Evolutionary conservation across 73 alveolate genomes (phyloP), one percentile per base, ranked within the genome.

Genomic region (Blepharisma japonicum): DNA sequence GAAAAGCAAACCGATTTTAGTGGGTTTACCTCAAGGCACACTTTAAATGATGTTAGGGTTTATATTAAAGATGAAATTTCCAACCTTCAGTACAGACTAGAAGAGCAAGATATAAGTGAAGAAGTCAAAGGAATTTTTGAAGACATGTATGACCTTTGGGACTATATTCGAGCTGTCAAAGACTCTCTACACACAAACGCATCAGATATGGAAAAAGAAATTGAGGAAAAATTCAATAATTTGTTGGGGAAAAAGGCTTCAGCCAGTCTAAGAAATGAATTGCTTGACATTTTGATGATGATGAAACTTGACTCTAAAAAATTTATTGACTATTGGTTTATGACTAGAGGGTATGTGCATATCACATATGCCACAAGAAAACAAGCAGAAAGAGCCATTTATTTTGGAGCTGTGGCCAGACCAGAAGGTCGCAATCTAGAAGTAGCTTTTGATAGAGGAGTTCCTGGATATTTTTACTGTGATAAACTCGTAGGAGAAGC

Each of bases 381-480:
- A 5, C 74, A 61, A 61, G 74, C 74, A 20, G 74, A 61, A 61
- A 61, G 74, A 25, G 74, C 74, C 5, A 61, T 61, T 9, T n/a
- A 11, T 25, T 61, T 14, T 9, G 14, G 47, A 61, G 39, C 11
- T 8, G 74, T 25, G 11, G 47, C 5, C 0, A 14, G 18, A 14
- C 46, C 14, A 20, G 47, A 25, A 20, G 49, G 47, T 3, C 47
- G 23, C 11, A 25, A 25, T n/a, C 14, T 61, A 8, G 47, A 61
- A 61, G 74, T 25, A 48, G 14, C 14, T 61, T 61, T 61, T 61
- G 74, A 61, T 25, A 61, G 74, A 61, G 46, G 23, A n/a, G 14
- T 61, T 11, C 74, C 74, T 61, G 74, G 23, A 0, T 61, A 61
- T 25, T 61, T 61, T 61, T 61, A 18, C 23, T 14, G 18, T 25